Evolutionary conservation across 2,329 filamentous ascomycete genomes (phyloP).

Genomic region (Cryphonectria naterciae): DNA sequence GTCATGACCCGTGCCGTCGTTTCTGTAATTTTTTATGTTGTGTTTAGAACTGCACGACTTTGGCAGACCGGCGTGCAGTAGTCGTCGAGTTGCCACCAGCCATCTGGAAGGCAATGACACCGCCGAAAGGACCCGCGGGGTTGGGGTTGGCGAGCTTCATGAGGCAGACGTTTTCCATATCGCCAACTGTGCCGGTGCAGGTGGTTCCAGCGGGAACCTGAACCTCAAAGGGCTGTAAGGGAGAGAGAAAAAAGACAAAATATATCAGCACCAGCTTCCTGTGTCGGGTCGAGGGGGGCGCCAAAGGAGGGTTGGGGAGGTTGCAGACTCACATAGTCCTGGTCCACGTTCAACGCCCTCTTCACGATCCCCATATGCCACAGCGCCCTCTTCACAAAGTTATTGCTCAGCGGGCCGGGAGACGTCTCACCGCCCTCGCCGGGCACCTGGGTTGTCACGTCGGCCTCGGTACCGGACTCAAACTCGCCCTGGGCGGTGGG

Average conservation of each 20-base stretch:
- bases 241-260: background rate
- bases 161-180: conserved; percentile 29
- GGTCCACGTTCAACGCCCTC: conserved; percentile 30
- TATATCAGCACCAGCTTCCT: background rate
- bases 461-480: conserved; percentile 27
- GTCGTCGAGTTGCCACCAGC: conserved; percentile 14
- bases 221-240: conserved; percentile 26
- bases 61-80: conserved; percentile 2
- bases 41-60: conserved; percentile 1
- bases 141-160: conserved; percentile 33
- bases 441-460: conserved; percentile 28
- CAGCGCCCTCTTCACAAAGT: conserved; percentile 21
- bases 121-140: conserved; percentile 30
- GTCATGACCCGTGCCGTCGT: background rate
- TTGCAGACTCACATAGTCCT: conserved; percentile 26
- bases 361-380: conserved; percentile 25
- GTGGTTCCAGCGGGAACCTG: conserved; percentile 30
- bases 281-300: background rate
- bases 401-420: conserved; percentile 22
- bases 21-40: no score
- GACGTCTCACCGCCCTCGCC: conserved; percentile 28
- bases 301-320: background rate
- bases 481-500: conserved; percentile 28
- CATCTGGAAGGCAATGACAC: conserved; percentile 32
- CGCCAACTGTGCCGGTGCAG: conserved; percentile 29